Percentiles rank a stretch among this genome's conserved stretches.
phyloP scores from a whole-genome alignment of 2,329 filamentous ascomycete species.

The Fusarium tupiense region DNA sequence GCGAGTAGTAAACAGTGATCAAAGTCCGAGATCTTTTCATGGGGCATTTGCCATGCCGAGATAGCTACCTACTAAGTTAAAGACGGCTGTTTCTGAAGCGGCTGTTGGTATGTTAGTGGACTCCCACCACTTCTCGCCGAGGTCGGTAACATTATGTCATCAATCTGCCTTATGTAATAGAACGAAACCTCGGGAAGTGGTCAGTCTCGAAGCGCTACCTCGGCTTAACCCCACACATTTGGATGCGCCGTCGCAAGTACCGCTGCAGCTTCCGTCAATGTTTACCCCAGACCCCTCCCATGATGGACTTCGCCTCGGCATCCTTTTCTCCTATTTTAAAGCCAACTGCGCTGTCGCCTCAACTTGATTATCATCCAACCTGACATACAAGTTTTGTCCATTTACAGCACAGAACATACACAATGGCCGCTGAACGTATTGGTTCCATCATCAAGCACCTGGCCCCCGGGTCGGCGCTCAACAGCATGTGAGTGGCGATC shows the following conservation, averaged over 20 bases:
- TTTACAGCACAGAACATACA: slow-evolving; percentile 39
- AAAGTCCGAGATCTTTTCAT: background rate
- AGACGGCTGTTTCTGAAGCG: background rate
- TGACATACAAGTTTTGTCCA: background rate
- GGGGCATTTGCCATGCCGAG: background rate
- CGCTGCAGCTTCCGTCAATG: slow-evolving; percentile 32
- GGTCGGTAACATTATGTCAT: background rate
- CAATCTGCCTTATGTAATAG: slow-evolving; percentile 13
- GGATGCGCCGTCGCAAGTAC: slow-evolving; percentile 26
- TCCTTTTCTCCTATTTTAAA: slow-evolving; percentile 30
- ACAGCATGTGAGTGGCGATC: slow-evolving; percentile 74
- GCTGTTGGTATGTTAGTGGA: background rate
- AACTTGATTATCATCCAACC: background rate
- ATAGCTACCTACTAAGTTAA: too few relatives aligned
- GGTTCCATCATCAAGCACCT: slow-evolving; percentile 89
- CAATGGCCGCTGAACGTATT: slow-evolving; percentile 86
- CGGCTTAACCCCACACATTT: slow-evolving; percentile 45
- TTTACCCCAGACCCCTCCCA: slow-evolving; percentile 31
- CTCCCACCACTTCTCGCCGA: background rate
- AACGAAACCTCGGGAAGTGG: slow-evolving; percentile 36
- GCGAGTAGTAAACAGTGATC: background rate
- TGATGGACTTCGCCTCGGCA: slow-evolving; percentile 35
- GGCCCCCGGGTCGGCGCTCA: slow-evolving; percentile 75
- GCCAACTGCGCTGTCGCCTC: slow-evolving; percentile 1
- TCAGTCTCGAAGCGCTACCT: slow-evolving; percentile 36